phyloP scores from a whole-genome alignment of 768 basidiomycete species.

The Hericium alpestre region DNA sequence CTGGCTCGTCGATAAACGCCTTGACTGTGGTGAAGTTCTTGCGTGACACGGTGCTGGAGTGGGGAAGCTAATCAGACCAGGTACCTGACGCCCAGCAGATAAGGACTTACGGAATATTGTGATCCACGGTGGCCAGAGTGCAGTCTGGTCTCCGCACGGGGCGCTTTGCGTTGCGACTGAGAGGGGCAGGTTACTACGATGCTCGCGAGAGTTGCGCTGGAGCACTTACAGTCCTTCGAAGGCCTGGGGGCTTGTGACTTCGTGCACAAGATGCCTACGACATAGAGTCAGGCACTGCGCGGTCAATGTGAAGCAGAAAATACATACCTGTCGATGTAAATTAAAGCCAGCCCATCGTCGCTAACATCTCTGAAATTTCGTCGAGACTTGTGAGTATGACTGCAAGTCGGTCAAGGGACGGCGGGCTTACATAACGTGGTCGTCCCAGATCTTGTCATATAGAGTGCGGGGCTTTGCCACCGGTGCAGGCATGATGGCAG shows the following conservation, averaged over 20 bases:
- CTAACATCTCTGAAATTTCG: conserved; percentile 44
- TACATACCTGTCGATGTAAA: conserved; percentile 52
- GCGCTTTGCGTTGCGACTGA: conserved; percentile 38
- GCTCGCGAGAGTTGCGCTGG: not conserved
- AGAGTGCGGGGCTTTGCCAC: conserved; percentile 67
- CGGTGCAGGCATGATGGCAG: conserved; percentile 40
- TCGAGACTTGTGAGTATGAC: not conserved
- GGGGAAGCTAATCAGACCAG: too few species aligned
- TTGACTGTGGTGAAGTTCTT: conserved; percentile 39
- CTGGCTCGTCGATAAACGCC: conserved; percentile 45
- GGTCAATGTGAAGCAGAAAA: not conserved
- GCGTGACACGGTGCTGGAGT: conserved; percentile 33
- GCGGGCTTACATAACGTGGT: conserved; percentile 75
- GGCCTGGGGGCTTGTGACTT: conserved; percentile 56
- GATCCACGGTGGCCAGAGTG: conserved; percentile 53
- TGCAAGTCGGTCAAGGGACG: not conserved
- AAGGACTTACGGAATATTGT: conserved; percentile 37
- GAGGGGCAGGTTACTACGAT: not conserved
- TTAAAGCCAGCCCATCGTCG: conserved; percentile 66
- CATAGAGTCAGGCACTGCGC: conserved; percentile 4
- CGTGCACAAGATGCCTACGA: conserved; percentile 46
- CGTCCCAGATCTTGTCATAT: conserved; percentile 98
- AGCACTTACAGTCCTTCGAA: conserved; percentile 41
- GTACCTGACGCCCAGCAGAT: not conserved
- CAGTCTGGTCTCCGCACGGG: conserved; percentile 54